Percentiles rank a stretch among this genome's conserved stretches.
These are phyloP conservation scores for Pterocarpus santalinus DNA, from an alignment of 306 rosid genomes.

Conservation along the genomic window DNA sequence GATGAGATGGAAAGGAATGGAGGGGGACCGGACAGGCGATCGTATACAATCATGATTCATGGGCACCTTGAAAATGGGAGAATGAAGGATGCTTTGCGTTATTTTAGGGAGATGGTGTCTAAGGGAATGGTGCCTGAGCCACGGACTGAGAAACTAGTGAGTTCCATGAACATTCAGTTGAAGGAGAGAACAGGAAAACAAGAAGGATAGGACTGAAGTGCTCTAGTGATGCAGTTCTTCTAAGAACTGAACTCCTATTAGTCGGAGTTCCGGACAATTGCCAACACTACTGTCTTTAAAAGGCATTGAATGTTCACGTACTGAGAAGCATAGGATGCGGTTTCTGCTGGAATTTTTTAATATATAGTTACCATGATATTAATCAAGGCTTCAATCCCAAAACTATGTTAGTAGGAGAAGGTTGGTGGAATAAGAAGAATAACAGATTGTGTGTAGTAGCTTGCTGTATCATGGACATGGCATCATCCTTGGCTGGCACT, in stretches of 20 bases:
- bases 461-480: constrained; percentile 48
- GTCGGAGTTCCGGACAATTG: constrained; percentile 10
- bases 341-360: constrained; percentile 28
- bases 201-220: background rate
- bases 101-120: constrained; percentile 66
- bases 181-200: constrained; percentile 47
- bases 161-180: constrained; percentile 47
- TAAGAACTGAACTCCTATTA: constrained; percentile 48
- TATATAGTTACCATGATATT: constrained; percentile 27
- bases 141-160: constrained; percentile 59
- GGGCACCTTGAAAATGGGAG: constrained; percentile 70
- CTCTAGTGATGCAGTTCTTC: constrained; percentile 37
- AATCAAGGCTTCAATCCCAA: constrained; percentile 47
- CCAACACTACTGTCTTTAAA: constrained; percentile 35
- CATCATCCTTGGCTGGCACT: constrained; percentile 47
- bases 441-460: constrained; percentile 51
- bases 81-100: constrained; percentile 60
- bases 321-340: constrained; percentile 23
- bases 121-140: constrained; percentile 79
- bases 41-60: constrained; percentile 82
- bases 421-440: constrained; percentile 64
- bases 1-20: constrained; percentile 74
- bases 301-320: constrained; percentile 28
- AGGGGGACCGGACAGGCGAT: constrained; percentile 66
- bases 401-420: constrained; percentile 61